Conservation (phyloP, 805 yeast genomes). For the Saccharomycopsis synnaedendra region DNA sequence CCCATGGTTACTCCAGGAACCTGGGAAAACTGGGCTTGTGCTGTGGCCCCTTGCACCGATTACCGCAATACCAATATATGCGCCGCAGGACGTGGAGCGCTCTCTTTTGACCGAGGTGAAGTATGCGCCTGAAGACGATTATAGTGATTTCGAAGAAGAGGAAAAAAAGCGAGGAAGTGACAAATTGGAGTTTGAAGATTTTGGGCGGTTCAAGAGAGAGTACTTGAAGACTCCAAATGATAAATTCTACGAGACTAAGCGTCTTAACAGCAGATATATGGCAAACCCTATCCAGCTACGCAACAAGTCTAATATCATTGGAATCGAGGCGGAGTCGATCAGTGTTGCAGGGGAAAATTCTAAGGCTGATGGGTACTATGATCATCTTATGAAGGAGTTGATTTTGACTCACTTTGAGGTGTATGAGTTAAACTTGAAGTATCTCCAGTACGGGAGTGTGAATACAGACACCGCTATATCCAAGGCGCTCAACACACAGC, state of each 20-base stretch:
- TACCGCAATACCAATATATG: slow-evolving; percentile 48
- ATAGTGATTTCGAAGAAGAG: slow-evolving; percentile 35
- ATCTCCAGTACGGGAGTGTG: slow-evolving; percentile 29
- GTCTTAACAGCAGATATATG: slow-evolving; percentile 56
- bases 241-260: slow-evolving; percentile 44
- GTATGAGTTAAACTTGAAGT: slow-evolving; percentile 32
- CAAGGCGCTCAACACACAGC: slow-evolving; percentile 33
- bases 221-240: slow-evolving; percentile 19
- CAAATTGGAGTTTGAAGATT: slow-evolving; percentile 16
- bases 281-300: slow-evolving; percentile 46
- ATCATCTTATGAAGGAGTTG: slow-evolving; percentile 53
- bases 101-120: slow-evolving; percentile 66
- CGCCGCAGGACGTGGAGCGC: slow-evolving; percentile 67
- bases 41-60: slow-evolving; percentile 75
- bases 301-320: slow-evolving; percentile 18
- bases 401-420: slow-evolving; percentile 30
- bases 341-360: slow-evolving; percentile 18
- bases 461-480: slow-evolving; percentile 26
- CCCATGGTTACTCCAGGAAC: slow-evolving; percentile 38
- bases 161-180: slow-evolving; percentile 21
- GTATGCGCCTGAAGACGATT: slow-evolving; percentile 34
- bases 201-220: slow-evolving; percentile 4
- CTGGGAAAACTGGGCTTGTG: slow-evolving; percentile 14
- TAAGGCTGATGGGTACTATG: slow-evolving; percentile 33
- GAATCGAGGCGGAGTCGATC: slow-evolving; percentile 21